A percentile compares a stretch with the other conserved stretches of the same genome.
phyloP scores from a whole-genome alignment of 371 early-diverging fungal species.

The Thermomucor indicae-seudaticae region DNA sequence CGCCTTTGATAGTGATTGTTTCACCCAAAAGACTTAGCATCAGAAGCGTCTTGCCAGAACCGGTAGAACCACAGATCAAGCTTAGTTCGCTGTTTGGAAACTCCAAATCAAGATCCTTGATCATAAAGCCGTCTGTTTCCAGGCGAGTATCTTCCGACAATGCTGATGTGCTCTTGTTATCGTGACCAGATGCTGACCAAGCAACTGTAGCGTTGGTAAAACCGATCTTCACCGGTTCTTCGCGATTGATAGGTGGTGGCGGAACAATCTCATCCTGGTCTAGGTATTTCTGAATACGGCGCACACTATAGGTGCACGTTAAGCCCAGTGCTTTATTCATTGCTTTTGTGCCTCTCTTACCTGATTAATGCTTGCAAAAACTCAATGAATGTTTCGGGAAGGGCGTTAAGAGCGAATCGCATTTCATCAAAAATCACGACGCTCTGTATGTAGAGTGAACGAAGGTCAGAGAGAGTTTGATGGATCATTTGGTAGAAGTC shows the following conservation, averaged over 20 bases:
- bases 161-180: conserved; percentile 15
- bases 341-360: too few relatives aligned
- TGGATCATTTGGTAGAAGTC: not conserved
- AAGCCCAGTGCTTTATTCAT: too few relatives aligned
- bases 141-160: conserved; percentile 1
- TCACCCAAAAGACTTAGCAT: conserved; percentile 66
- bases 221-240: conserved; percentile 38
- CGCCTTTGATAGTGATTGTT: conserved; percentile 37
- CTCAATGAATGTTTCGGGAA: conserved; percentile 54
- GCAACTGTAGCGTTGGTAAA: conserved; percentile 47
- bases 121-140: conserved; percentile 33
- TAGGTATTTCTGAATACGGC: conserved; percentile 71
- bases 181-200: conserved; percentile 23
- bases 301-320: conserved; percentile 19
- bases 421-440: conserved; percentile 54
- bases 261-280: conserved; percentile 67
- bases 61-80: conserved; percentile 63
- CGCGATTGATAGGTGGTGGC: conserved; percentile 28
- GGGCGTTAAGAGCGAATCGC: conserved; percentile 50
- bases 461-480: not conserved
- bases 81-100: conserved; percentile 59
- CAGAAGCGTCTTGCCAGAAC: conserved; percentile 63
- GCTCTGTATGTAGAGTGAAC: conserved; percentile 1
- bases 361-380: conserved; percentile 32
- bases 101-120: conserved; percentile 39